A percentile compares a stretch with the other conserved stretches of the same genome.
Evolutionary conservation across 768 basidiomycete species (phyloP).

Genomic region (Pulveroboletus sp.): DNA sequence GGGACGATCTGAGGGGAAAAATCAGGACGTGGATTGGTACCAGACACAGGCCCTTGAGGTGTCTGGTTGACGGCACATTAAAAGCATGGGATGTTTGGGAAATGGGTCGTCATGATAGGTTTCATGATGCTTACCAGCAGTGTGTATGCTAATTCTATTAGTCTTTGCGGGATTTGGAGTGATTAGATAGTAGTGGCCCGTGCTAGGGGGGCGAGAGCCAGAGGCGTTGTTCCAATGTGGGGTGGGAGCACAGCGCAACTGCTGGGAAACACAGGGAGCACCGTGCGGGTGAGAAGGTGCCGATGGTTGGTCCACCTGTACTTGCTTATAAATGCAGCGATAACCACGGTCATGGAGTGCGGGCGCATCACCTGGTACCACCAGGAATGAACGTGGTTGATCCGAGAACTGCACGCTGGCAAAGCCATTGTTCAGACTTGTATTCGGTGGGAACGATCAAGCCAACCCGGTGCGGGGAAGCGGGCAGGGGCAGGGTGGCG

Average conservation of each 20-base stretch:
- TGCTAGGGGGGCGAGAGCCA: no score
- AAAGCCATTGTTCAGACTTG: no score
- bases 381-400: not conserved
- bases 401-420: not conserved
- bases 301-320: not conserved
- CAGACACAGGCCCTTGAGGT: no score
- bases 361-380: not conserved
- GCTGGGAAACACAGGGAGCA: not conserved
- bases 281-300: no score
- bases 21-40: no score
- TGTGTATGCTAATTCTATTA: no score
- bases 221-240: not conserved
- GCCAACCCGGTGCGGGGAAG: not conserved
- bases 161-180: no score
- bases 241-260: slow-evolving; percentile 3
- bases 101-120: not conserved
- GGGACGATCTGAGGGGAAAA: not conserved
- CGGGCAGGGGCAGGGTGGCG: slow-evolving; percentile 9
- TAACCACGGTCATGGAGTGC: not conserved
- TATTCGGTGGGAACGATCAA: no score
- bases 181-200: no score
- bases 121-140: no score
- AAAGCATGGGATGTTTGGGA: slow-evolving; percentile 6
- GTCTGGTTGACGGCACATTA: not conserved
- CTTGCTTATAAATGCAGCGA: not conserved